Evolutionary conservation across 257 asterid genomes (phyloP), one percentile per base, ranked within the genome.

Genomic region (Ilex asprella): DNA sequence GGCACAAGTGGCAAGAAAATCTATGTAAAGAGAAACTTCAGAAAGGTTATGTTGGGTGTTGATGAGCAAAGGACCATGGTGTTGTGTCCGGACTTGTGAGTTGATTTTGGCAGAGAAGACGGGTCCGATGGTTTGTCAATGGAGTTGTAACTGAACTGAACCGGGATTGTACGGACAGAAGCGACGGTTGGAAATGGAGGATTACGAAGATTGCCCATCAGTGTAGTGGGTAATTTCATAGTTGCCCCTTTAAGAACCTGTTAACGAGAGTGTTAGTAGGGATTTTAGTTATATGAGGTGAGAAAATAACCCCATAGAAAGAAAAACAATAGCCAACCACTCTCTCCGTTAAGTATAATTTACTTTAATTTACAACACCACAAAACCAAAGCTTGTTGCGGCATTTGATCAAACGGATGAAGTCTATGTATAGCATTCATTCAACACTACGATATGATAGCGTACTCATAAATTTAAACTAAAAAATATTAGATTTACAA

Each of bases 131-230:
- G 44, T 35, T 21, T 9, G 72, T 67, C 69, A 39, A 39, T 39
- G 12, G 31, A 14, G 47, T 16, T 21, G 58, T 15, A 71, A 69
- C 76, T 12, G 69, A 60, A 77, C 44, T 69, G 61, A 64, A 70
- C 81, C 76, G 73, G 75, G 31, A 56, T 66, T 71, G 76, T 68
- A 73, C 66, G 80, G 78, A 72, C 52, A 57, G 52, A 56, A 67
- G 50, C 3, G 15, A 35, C 44, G 53, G 47, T 54, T 30, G 7
- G 44, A 30, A 32, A 31, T 60, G 12, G 60, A 39, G 8, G 41
- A 35, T 35, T 3, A 35, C 7, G 8, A 8, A 35, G 41, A 35
- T 35, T 35, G 41, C 8, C 41, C 41, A 35, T 35, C 7, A 35
- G 8, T 35, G 5, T 35, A 2, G 41, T 35, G 41, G 41, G 41